These are phyloP conservation scores for Prinsepia uniflora DNA, from an alignment of 306 rosid species.

Conservation along the genomic window DNA sequence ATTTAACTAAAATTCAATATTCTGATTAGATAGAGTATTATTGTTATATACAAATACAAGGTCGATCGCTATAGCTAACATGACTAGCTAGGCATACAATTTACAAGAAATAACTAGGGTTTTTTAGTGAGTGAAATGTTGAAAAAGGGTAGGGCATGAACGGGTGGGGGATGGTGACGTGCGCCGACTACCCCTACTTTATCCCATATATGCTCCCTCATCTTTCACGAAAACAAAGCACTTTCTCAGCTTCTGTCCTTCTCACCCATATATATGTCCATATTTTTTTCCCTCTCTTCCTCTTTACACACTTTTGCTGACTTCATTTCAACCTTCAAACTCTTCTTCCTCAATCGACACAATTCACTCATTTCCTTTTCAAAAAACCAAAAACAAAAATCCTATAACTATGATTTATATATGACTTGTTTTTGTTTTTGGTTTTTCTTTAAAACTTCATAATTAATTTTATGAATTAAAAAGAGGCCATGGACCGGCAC, in stretches of 20 bases:
- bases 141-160: slow-evolving; percentile 21
- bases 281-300: slow-evolving; percentile 33
- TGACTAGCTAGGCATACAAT: too few relatives aligned
- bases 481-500: too few relatives aligned
- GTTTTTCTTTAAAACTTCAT: not conserved
- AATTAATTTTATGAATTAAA: too few relatives aligned
- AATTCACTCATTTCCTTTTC: not conserved
- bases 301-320: not conserved
- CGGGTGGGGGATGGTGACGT: slow-evolving; percentile 48
- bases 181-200: slow-evolving; percentile 58
- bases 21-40: too few relatives aligned
- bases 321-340: slow-evolving; percentile 5
- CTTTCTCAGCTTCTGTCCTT: slow-evolving; percentile 34
- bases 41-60: too few relatives aligned
- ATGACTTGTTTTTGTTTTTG: too few relatives aligned
- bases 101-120: too few relatives aligned
- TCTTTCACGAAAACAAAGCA: slow-evolving; percentile 55
- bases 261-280: slow-evolving; percentile 27
- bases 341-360: not conserved
- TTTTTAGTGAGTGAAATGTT: slow-evolving; percentile 10
- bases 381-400: not conserved
- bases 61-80: too few relatives aligned
- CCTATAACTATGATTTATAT: not conserved
- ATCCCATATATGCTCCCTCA: slow-evolving; percentile 60
- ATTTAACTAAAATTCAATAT: too few relatives aligned